A percentile compares a stretch with the other conserved stretches of the same genome.
phyloP scores from a whole-genome alignment of 768 basidiomycete species.

The Auriscalpium microsporum region DNA sequence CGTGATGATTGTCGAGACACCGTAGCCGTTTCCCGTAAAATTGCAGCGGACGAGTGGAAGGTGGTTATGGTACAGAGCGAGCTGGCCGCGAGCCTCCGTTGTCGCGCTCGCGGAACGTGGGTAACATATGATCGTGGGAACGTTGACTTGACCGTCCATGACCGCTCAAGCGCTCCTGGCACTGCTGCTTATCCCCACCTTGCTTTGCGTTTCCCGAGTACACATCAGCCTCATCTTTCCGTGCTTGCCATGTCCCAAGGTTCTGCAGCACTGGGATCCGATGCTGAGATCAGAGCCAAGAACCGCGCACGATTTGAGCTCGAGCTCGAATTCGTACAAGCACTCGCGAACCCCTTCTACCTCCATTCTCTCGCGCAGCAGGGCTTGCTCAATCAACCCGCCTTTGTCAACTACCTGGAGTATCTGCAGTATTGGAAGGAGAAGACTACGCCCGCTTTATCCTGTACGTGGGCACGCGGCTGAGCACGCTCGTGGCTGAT shows the following conservation, averaged over 20 bases:
- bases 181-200: neutral
- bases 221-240: neutral
- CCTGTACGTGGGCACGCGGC: constrained; percentile 43
- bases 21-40: too few species aligned
- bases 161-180: neutral
- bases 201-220: neutral
- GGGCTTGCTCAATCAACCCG: constrained; percentile 75
- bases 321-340: constrained; percentile 88
- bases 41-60: too few species aligned
- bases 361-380: constrained; percentile 83
- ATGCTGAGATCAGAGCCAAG: constrained; percentile 40
- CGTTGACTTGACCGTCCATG: neutral
- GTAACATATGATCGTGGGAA: too few species aligned
- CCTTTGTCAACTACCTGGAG: constrained; percentile 79
- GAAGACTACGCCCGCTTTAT: constrained; percentile 90
- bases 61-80: too few species aligned
- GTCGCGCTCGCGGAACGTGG: too few species aligned
- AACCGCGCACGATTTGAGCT: constrained; percentile 78
- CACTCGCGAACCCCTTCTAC: constrained; percentile 90
- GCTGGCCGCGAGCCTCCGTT: too few species aligned
- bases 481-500: constrained; percentile 44
- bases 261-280: neutral
- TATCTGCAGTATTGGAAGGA: constrained; percentile 88
- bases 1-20: too few species aligned
- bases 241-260: constrained; percentile 3